phyloP scores from a whole-genome alignment of 2,329 filamentous ascomycete genomes.

The Pezicula rhizophila region DNA sequence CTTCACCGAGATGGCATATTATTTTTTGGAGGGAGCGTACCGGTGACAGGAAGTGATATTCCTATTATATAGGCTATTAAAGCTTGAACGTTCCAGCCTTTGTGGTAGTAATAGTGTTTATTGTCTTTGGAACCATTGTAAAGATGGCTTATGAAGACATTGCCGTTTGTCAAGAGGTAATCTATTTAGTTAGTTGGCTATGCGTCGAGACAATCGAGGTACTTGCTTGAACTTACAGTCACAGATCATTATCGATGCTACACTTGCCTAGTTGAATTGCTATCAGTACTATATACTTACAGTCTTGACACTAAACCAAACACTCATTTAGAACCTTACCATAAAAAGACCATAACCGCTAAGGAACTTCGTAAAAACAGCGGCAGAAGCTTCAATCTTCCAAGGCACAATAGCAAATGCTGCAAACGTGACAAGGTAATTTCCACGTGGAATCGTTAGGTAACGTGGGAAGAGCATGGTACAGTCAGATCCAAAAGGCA shows the following conservation, averaged over 20 bases:
- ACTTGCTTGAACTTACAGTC: not conserved
- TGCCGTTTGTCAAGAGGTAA: constrained; percentile 27
- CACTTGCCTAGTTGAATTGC: not conserved
- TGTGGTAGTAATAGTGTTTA: constrained; percentile 21
- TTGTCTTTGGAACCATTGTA: constrained; percentile 20
- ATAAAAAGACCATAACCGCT: constrained; percentile 13
- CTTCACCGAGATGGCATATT: too few relatives aligned
- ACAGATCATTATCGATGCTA: constrained; percentile 6
- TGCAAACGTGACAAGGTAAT: constrained; percentile 8
- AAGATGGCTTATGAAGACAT: constrained; percentile 20
- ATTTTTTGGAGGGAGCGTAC: constrained; percentile 1
- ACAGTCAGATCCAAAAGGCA: constrained; percentile 2
- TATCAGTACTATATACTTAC: too few relatives aligned
- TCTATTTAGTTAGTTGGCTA: constrained; percentile 12
- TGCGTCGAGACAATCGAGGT: not conserved
- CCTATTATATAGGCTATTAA: constrained; percentile 22
- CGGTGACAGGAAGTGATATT: constrained; percentile 23
- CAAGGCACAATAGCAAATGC: constrained; percentile 9
- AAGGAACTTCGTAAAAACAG: constrained; percentile 4
- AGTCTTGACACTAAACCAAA: not conserved
- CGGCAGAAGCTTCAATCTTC: constrained; percentile 5
- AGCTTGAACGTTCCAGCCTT: constrained; percentile 24
- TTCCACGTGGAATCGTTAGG: constrained; percentile 4
- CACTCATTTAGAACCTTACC: not conserved
- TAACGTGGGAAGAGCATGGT: constrained; percentile 4